Evolutionary conservation across 2,329 filamentous ascomycete species (phyloP), one percentile per base, ranked within the genome.

Genomic region (Botrytis medusae): DNA sequence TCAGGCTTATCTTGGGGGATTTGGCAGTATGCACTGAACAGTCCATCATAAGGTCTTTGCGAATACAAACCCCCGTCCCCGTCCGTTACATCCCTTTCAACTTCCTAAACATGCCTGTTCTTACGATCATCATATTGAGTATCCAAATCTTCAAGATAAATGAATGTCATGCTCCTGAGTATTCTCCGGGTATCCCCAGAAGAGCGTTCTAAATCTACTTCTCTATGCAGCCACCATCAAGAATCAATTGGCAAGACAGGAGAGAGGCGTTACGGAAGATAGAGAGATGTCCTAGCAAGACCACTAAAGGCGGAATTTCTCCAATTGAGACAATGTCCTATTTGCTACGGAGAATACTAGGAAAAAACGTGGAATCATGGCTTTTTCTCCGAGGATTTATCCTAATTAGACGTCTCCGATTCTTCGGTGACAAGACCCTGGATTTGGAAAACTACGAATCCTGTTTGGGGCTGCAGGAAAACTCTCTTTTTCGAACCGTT

Each of bases 1-100:
- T 16, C 18, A n/a, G 22, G 44, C 64, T 54, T 40, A 8, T 20
- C 59, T 54, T 67, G 14, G 32, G 14, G 32, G 32, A 67, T 54
- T 29, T 67, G 44, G 5, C 34, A 37, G 34, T 51, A 40, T 40
- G 32, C 46, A 40, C 46, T 7, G 64, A 68, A 68, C 46, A 54
- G 25, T n/a, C 34, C 60, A 63, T 63, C 59, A 40, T 40, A 61
- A 25, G 34, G 22, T 68, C 34, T 68, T 54, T 54, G 64, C 32
- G 37, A 37, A 18, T 18, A 42, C 32, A 25, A 68, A 32, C 9
- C 48, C 46, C 46, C 48, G 48, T 48, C 25, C 22, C 64, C 64
- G 64, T 46, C 64, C 48, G 18, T 51, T 25, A 18, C 37, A n/a
- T 51, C 10, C 63, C 29, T n/a, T n/a, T 16, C 48, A 54, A n/a